These are phyloP conservation scores for Alternaria ventricosa DNA, from an alignment of 2,329 filamentous ascomycete genomes.

Conservation along the genomic window DNA sequence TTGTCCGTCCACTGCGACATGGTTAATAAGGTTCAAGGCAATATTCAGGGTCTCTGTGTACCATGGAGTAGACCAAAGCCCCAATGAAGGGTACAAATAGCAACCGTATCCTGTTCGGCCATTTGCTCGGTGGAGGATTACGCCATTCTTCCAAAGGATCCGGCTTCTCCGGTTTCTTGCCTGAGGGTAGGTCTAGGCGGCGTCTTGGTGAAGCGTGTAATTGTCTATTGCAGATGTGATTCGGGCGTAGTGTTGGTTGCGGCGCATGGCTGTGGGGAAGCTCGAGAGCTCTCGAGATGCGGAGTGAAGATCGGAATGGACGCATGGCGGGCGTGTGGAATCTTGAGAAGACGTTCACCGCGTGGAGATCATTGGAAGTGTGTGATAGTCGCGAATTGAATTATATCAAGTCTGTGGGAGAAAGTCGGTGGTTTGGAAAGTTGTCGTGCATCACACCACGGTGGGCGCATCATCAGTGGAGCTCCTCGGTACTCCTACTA, in stretches of 20 bases:
- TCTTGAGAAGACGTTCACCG: slow-evolving; percentile 15
- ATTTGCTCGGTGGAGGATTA: slow-evolving; percentile 45
- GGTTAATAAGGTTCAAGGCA: slow-evolving; percentile 4
- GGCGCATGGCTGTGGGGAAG: slow-evolving; percentile 35
- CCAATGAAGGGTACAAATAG: slow-evolving; percentile 59
- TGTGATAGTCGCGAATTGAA: background rate
- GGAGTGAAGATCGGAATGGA: slow-evolving; percentile 34
- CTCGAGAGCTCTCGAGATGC: slow-evolving; percentile 35
- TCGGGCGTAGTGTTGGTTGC: slow-evolving; percentile 26
- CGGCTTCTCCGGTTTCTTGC: slow-evolving; percentile 21
- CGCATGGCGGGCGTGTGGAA: slow-evolving; percentile 37
- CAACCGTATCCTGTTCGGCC: slow-evolving; percentile 52
- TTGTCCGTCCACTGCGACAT: slow-evolving; percentile 43
- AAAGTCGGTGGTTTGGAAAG: slow-evolving; percentile 8
- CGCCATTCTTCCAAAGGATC: slow-evolving; percentile 44
- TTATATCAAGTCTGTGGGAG: slow-evolving; percentile 15
- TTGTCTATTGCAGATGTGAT: slow-evolving; percentile 19
- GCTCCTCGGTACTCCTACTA: slow-evolving; percentile 17
- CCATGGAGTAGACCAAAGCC: slow-evolving; percentile 66
- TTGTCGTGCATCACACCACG: slow-evolving; percentile 40
- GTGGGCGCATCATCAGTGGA: slow-evolving; percentile 30
- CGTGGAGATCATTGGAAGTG: slow-evolving; percentile 18
- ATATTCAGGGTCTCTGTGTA: slow-evolving; percentile 40
- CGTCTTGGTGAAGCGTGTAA: slow-evolving; percentile 22
- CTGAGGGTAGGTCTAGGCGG: slow-evolving; percentile 27